Conservation (phyloP, 2,329 filamentous ascomycete genomes). For the Cladophialophora psammophila region DNA sequence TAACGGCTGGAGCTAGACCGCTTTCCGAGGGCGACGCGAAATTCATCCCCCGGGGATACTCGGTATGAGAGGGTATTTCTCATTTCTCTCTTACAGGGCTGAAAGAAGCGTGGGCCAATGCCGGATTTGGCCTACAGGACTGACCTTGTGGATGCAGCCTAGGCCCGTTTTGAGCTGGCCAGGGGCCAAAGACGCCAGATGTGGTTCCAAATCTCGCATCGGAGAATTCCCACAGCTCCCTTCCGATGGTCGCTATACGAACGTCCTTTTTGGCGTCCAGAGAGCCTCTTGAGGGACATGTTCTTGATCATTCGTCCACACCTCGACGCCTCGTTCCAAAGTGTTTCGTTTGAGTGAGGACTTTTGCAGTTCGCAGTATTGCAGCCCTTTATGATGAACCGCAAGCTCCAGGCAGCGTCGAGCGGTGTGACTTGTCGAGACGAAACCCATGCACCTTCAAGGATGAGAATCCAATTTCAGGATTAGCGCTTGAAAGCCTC, state of each 20-base stretch:
- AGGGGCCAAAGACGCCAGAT: conserved; percentile 1
- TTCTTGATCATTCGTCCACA: neutral
- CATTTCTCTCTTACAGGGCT: neutral
- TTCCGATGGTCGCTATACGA: no score
- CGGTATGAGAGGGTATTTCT: no score
- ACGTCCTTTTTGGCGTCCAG: neutral
- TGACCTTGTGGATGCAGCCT: neutral
- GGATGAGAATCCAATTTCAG: neutral
- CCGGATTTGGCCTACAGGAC: neutral
- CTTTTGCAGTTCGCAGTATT: neutral
- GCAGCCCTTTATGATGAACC: neutral
- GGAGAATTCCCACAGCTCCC: neutral
- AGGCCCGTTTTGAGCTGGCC: neutral
- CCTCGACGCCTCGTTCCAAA: neutral
- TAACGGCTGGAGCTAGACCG: neutral
- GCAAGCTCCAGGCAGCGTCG: neutral
- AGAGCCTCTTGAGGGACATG: neutral
- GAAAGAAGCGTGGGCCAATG: neutral
- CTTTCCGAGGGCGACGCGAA: no score
- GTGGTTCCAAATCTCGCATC: neutral
- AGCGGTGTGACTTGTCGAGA: neutral
- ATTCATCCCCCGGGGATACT: no score
- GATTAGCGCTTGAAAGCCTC: neutral
- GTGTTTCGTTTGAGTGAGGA: neutral
- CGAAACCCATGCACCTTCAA: neutral